Base-by-base conservation (phyloP, 1,284 basidiomycete genomes). In the Cutaneotrichosporon dermatis region DNA sequence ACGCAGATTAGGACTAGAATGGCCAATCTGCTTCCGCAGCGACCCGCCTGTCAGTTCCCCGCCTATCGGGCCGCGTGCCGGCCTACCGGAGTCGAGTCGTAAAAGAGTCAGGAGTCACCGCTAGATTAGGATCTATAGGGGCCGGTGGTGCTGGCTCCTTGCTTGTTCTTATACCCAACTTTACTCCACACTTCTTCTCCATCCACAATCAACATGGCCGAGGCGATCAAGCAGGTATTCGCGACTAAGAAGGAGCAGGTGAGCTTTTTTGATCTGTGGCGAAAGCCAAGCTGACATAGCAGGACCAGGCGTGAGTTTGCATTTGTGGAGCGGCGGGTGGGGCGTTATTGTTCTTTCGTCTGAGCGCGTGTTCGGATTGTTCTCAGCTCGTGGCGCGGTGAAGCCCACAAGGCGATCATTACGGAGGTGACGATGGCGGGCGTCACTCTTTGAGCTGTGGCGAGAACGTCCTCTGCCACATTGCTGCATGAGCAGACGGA, bases 161-260 rank as follows among this genome's bases (percentile, higher is more conserved):
- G 25, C 25, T 25, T 25, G 25, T 25, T 25, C 25, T 25, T 25
- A 25, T 25, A 25, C 16, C 44, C 16, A 45, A 16, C 44, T 45
- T 13, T 33, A 8, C 5, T 45, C 44, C 25, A 25, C 25, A 25
- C 16, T 45, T 36, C 34, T 33, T n/a, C 46, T 36, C 34, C 11
- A 34, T 34, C 25, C 16, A 36, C 48, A 39, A 37, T 55, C 45
- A 71, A 43, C 67, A 92, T 92, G 90, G 69, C 80, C 51, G 85
- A 92, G 62, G 84, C 83, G 43, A 79, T 94, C 69, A 87, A 84
- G 72, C 81, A 83, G 60, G 85, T 89, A 4, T 94, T 93, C 69
- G 83, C 85, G 45, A 78, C 79, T 33, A 92, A 87, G 78, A 86
- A 86, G 68, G 79, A 82, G 58, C 80, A 87, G 81, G 90, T 87